Evolutionary conservation across 371 early-diverging fungal species (phyloP), one percentile per base, ranked within the genome.

Genomic region (Mortierella sp.): DNA sequence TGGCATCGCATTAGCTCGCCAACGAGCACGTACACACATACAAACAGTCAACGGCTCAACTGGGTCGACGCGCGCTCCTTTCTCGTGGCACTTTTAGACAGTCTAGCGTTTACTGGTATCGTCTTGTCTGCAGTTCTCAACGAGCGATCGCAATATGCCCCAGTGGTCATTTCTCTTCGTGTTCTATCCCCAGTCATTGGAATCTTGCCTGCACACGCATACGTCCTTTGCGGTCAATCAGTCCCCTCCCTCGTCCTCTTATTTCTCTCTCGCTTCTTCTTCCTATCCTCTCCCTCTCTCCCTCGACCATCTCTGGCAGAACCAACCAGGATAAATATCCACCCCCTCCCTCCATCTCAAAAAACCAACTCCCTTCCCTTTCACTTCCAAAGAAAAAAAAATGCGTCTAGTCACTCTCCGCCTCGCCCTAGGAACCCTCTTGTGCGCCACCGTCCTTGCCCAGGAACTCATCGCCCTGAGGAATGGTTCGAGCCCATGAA

Each of bases 401-500:
- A 82, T 82, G 82, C 82, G 76, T 53, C 31, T 78, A n/a, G 34
- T 51, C 3, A 69, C 76, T 28, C 54, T 78, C 55, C 59, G 67
- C 43, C 59, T 80, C 21, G 73, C 64, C n/a, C 57, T 80, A 14
- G 76, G 37, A 8, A 31, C 67, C 44, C 8, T 72, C 19, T 13
- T 78, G 19, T 6, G 69, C 53, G 40, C 67, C 40, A 46, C 69
- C n/a, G 76, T 73, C 37, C 43, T 54, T 14, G 83, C 83, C 10
- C 83, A 83, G 54, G 83, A 83, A 71, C 73, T 83, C 43, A 70
- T 55, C n/a, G 83, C 83, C 8, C 71, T 37, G 83, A 83, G 69
- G 83, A 83, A 67, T 83, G 83, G 83, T 69, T 83, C 72, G 77
- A 79, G 72, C 70, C 76, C 69, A 69, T 83, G 46, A 83, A 74